Evolutionary conservation across 352 stramenopile genomes (phyloP).

Genomic region (Phytophthora macrochlamydospora): DNA sequence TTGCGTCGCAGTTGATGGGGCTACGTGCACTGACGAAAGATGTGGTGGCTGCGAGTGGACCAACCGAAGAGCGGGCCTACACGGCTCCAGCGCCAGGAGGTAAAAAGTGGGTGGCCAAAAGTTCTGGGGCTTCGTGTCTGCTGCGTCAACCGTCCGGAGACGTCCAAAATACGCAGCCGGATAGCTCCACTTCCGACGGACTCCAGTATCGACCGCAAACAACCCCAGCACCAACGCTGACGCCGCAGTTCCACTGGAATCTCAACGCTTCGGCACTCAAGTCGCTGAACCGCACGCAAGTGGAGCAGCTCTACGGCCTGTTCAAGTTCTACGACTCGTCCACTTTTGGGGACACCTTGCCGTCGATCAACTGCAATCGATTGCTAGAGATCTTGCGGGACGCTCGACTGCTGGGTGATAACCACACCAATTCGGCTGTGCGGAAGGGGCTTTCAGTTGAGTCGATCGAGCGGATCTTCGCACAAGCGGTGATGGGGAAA

Average conservation of each 20-base stretch:
- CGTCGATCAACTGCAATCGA: constrained; percentile 51
- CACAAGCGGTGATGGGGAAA: constrained; percentile 59
- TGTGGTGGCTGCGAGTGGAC: not conserved
- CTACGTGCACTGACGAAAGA: not conserved
- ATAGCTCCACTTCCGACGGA: not conserved
- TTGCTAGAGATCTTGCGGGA: constrained; percentile 55
- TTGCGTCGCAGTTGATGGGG: not conserved
- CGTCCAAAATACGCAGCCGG: not conserved
- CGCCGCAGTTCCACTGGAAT: constrained; percentile 63
- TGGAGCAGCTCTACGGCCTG: constrained; percentile 49
- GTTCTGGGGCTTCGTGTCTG: not conserved
- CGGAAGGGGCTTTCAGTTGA: constrained; percentile 6
- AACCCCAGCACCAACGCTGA: constrained; percentile 14
- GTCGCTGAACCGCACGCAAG: constrained; percentile 29
- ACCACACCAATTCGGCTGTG: constrained; percentile 1
- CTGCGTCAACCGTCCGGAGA: constrained; percentile 7
- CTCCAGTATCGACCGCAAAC: constrained; percentile 10
- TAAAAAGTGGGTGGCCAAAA: constrained; percentile 16
- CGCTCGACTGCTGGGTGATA: constrained; percentile 26
- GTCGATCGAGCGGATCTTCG: constrained; percentile 54
- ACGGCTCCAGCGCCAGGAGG: constrained; percentile 13
- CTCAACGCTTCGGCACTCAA: constrained; percentile 45
- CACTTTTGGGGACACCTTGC: constrained; percentile 40
- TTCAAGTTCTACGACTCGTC: constrained; percentile 74
- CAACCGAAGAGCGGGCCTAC: constrained; percentile 15